These are phyloP conservation scores for Colletotrichum theobromicola DNA, from an alignment of 2,329 filamentous ascomycete genomes.

Conservation along the genomic window DNA sequence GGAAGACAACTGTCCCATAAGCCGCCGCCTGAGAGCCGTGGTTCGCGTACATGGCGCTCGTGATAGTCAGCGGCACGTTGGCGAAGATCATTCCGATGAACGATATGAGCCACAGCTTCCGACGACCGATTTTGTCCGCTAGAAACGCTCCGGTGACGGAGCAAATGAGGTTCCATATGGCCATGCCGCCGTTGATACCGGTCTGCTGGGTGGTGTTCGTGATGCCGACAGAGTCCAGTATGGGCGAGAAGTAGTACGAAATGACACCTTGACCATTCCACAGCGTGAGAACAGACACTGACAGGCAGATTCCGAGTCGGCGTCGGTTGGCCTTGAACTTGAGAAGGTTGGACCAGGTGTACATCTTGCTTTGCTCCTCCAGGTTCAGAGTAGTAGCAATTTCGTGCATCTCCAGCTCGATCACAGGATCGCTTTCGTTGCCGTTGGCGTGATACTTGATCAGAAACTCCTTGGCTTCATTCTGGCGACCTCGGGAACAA, in stretches of 20 bases:
- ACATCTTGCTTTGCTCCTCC: conserved; percentile 32
- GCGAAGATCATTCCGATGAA: conserved; percentile 20
- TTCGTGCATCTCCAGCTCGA: conserved; percentile 53
- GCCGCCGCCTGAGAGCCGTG: neutral
- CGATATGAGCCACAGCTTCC: conserved; percentile 30
- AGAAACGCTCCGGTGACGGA: conserved; percentile 23
- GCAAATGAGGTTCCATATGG: conserved; percentile 13
- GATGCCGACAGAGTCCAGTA: conserved; percentile 35
- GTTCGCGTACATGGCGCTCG: conserved; percentile 22
- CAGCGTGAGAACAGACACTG: conserved; percentile 19
- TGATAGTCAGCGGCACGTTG: conserved; percentile 15
- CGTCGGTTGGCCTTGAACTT: conserved; percentile 21
- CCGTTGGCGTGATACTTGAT: conserved; percentile 36
- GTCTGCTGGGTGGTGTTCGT: conserved; percentile 35
- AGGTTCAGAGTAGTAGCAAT: conserved; percentile 52
- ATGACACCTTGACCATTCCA: conserved; percentile 29
- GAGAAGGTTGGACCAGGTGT: conserved; percentile 15
- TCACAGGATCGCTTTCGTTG: conserved; percentile 42
- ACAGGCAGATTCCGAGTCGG: conserved; percentile 18
- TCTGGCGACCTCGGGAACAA: conserved; percentile 32
- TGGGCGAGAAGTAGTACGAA: conserved; percentile 40
- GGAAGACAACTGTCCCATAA: conserved; percentile 31
- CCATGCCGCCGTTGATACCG: conserved; percentile 36
- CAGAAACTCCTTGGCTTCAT: conserved; percentile 22
- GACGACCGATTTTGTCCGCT: neutral